Conservation (phyloP, 257 asterid species). For the Solanum bulbocastanum region DNA sequence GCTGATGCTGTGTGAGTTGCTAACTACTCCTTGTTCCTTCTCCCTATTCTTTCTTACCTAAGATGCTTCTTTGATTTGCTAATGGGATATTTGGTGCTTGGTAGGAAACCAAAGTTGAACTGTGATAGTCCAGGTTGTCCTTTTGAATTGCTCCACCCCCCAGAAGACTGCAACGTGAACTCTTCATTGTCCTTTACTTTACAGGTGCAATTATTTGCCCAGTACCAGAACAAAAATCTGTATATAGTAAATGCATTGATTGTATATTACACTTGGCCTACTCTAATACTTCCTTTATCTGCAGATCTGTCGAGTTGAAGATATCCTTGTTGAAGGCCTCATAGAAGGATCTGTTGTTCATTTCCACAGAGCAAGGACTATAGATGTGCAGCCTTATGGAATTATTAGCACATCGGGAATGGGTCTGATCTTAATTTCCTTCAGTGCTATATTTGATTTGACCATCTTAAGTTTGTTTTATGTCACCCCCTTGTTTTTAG, state of each 20-base stretch:
- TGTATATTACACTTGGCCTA: not conserved
- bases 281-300: not conserved
- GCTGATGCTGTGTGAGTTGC: conserved; percentile 73
- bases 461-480: not conserved
- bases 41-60: not conserved
- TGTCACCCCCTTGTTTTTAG: not conserved
- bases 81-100: conserved; percentile 10
- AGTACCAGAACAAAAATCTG: not conserved
- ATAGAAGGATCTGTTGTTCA: conserved; percentile 97
- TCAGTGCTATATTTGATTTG: not conserved
- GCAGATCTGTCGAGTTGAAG: conserved; percentile 98
- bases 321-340: conserved; percentile 85
- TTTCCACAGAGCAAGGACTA: conserved; percentile 90
- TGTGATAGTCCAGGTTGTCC: conserved; percentile 75
- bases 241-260: not conserved
- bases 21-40: conserved; percentile 2
- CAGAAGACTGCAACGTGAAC: conserved; percentile 98
- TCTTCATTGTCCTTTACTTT: conserved; percentile 94
- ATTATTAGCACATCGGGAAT: conserved; percentile 84
- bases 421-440: conserved; percentile 45
- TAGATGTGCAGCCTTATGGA: conserved; percentile 64
- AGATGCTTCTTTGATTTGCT: not conserved
- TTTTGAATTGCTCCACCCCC: conserved; percentile 81
- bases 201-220: conserved; percentile 47
- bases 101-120: conserved; percentile 75